Base-by-base conservation (phyloP, 495 filamentous ascomycete species). In the Lasiosphaeria ovina region DNA sequence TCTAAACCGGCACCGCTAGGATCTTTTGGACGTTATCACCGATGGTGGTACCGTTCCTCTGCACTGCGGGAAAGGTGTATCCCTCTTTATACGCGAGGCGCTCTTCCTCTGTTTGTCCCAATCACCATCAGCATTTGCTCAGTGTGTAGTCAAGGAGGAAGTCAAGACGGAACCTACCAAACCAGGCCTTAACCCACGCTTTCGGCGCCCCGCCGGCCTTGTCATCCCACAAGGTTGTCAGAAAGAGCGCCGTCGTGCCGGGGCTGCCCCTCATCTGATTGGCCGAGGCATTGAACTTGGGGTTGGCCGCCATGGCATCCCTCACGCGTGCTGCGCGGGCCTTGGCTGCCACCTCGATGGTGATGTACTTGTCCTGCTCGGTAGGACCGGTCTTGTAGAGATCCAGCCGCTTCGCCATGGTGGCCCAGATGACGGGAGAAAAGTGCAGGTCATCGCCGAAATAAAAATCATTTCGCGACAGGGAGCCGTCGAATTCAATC, bases 401-500 rank as follows among this genome's bases (percentile, higher is more conserved):
- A n/a, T 42, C 54, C 12, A 72, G 61, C 3, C 34, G 44, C 1
- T 55, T 12, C 0, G 66, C 55, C 12, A 45, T 38, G 9, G 40
- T 32, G 10, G 4, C 54, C 69, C 69, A 74, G 52, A 73, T 67
- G 16, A 48, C 58, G 0, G 58, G 56, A 50, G 69, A 57, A 38
- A 74, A 74, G 42, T 59, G 48, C 8, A 53, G 38, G 49, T 67
- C 57, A 53, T 73, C 66, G 5, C 72, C 68, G 32, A 66, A 61
- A 50, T 14, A 61, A 12, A 62, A 51, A 58, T 74, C 72, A 45
- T 40, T 58, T 14, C 69, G 65, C 17, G 64, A 66, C 8, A 74
- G 61, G 5, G 60, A 66, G 0, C 66, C 70, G 55, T 74, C 70
- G 55, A 73, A 68, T 51, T 74, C 69, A 55, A 73, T 62, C 36